A percentile compares a stretch with the other conserved stretches of the same genome.
phyloP scores from a whole-genome alignment of 441 rosid genomes.

The Francoa sonchifolia region DNA sequence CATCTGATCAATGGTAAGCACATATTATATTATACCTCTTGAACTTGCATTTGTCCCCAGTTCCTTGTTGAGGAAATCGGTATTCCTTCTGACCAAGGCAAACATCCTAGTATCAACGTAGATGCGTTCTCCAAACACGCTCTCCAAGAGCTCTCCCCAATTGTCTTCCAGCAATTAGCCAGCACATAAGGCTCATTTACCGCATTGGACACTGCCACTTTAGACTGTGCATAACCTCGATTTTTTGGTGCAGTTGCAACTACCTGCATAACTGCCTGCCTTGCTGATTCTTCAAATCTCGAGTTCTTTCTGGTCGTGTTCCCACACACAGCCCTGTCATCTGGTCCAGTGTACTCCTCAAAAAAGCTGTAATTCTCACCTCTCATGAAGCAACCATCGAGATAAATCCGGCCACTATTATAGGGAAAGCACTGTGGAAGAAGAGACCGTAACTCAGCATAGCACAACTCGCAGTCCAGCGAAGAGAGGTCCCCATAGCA shows the following conservation, averaged over 20 bases:
- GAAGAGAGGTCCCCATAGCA: conserved; percentile 79
- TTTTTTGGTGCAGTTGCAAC: conserved; percentile 30
- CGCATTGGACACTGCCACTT: conserved; percentile 23
- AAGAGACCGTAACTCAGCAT: conserved; percentile 71
- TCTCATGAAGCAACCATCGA: conserved; percentile 95
- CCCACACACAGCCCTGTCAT: conserved; percentile 52
- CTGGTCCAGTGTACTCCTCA: conserved; percentile 47
- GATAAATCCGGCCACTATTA: conserved; percentile 64
- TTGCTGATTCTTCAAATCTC: conserved; percentile 29
- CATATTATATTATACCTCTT: conserved; percentile 33
- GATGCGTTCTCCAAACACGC: conserved; percentile 67
- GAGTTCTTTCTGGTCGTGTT: conserved; percentile 33
- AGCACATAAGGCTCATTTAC: conserved; percentile 43
- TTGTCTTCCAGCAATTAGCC: conserved; percentile 71
- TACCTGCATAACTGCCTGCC: conserved; percentile 31
- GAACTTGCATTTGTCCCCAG: conserved; percentile 33
- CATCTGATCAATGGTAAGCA: not conserved
- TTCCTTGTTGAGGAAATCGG: conserved; percentile 52
- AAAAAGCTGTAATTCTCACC: conserved; percentile 70
- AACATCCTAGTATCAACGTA: conserved; percentile 35
- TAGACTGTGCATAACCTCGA: conserved; percentile 37
- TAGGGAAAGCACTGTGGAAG: conserved; percentile 84
- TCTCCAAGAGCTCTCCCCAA: conserved; percentile 51
- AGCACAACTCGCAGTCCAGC: conserved; percentile 76
- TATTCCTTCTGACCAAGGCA: conserved; percentile 80